Conservation (phyloP, 441 rosid genomes). For the Erodium trifolium region DNA sequence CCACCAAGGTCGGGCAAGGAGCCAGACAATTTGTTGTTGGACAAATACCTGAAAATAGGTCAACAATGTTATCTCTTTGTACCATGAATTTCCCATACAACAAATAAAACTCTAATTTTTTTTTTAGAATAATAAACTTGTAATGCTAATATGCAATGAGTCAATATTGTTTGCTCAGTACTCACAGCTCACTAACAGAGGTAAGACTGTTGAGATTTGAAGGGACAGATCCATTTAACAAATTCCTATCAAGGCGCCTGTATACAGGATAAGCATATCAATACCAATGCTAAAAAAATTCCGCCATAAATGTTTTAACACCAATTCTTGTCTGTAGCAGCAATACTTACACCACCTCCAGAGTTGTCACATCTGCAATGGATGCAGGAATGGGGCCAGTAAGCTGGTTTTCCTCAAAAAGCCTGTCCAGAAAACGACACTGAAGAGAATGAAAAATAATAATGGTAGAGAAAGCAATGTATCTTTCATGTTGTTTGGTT, state of each 20-base stretch:
- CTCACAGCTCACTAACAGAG: conserved; percentile 35
- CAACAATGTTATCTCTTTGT: no score
- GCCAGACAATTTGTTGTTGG: conserved; percentile 53
- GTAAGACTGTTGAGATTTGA: conserved; percentile 44
- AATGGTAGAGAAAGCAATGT: no score
- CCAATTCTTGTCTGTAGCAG: neutral
- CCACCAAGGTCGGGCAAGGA: conserved; percentile 50
- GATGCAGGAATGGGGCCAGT: conserved; percentile 45
- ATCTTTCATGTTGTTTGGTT: no score
- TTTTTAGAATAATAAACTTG: no score
- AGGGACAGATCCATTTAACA: conserved; percentile 42
- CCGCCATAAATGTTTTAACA: no score
- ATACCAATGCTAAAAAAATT: no score
- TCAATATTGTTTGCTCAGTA: neutral
- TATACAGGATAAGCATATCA: conserved; percentile 6
- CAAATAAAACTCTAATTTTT: no score
- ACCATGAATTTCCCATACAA: no score
- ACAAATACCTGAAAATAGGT: conserved; percentile 45
- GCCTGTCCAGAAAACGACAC: conserved; percentile 28
- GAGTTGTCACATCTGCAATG: conserved; percentile 44
- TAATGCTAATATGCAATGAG: no score
- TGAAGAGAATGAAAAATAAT: no score
- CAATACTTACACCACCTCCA: conserved; percentile 66
- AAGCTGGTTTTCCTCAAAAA: conserved; percentile 55
- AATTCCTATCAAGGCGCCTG: conserved; percentile 71